phyloP scores from a whole-genome alignment of 106 monocot genomes.

The Alisma plantagoaquatica region DNA sequence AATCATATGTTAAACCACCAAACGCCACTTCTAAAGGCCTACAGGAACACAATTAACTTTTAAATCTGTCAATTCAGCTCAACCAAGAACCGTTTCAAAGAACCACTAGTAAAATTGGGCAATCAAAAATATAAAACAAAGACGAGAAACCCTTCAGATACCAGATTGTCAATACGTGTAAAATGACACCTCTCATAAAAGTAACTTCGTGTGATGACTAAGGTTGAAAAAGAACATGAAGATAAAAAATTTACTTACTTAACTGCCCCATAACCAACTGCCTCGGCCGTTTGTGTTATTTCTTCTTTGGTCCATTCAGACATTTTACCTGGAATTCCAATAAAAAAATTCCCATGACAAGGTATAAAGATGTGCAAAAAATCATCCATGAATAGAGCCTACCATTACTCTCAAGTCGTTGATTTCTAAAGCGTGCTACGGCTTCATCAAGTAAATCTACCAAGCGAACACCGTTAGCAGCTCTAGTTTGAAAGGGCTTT shows the following conservation, averaged over 20 bases:
- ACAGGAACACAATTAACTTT: too few relatives aligned
- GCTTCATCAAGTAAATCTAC: too few relatives aligned
- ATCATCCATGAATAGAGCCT: not conserved
- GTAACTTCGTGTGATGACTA: too few relatives aligned
- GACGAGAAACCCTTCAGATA: too few relatives aligned
- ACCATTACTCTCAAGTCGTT: constrained; percentile 81
- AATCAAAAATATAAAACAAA: too few relatives aligned
- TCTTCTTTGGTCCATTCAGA: constrained; percentile 78
- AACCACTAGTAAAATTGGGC: too few relatives aligned
- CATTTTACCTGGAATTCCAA: constrained; percentile 45
- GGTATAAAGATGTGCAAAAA: not conserved
- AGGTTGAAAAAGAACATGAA: not conserved
- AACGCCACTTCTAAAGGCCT: too few relatives aligned
- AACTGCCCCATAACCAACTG: constrained; percentile 95
- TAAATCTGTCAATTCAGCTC: too few relatives aligned
- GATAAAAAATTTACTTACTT: constrained; percentile 43
- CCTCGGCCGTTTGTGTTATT: constrained; percentile 74
- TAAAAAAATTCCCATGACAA: constrained; percentile 4
- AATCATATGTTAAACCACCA: too few relatives aligned
- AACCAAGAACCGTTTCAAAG: too few relatives aligned
- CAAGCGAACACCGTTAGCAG: constrained; percentile 82
- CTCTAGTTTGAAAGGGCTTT: constrained; percentile 84
- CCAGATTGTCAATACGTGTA: too few relatives aligned
- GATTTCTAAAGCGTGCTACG: constrained; percentile 76
- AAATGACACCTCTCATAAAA: too few relatives aligned